phyloP scores from a whole-genome alignment of 2,329 filamentous ascomycete species.

The Onygenales sp. region DNA sequence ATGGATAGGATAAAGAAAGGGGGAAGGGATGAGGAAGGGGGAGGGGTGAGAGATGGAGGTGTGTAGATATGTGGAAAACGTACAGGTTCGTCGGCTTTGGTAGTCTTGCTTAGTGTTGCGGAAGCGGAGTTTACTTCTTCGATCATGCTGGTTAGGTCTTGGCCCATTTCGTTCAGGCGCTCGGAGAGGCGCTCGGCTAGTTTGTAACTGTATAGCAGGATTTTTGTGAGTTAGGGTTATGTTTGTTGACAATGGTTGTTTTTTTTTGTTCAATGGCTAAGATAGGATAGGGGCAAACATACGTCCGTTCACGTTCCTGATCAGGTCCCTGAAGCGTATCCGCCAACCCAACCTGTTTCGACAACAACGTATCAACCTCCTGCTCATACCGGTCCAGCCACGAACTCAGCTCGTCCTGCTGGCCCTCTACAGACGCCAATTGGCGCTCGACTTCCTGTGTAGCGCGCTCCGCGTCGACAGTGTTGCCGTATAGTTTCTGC shows the following conservation, averaged over 20 bases:
- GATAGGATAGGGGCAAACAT: slow-evolving; percentile 21
- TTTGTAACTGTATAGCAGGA: slow-evolving; percentile 53
- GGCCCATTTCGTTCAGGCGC: slow-evolving; percentile 84
- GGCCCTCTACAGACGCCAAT: slow-evolving; percentile 76
- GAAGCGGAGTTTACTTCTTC: slow-evolving; percentile 95
- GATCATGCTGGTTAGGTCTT: slow-evolving; percentile 90
- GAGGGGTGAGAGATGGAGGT: background rate
- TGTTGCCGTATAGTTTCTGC: slow-evolving; percentile 81
- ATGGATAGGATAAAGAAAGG: background rate
- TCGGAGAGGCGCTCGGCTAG: slow-evolving; percentile 87
- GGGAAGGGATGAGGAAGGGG: background rate
- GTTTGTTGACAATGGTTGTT: no score
- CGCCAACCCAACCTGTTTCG: slow-evolving; percentile 63
- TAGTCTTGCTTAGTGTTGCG: slow-evolving; percentile 78
- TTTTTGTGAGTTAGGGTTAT: background rate
- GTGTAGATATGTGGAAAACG: slow-evolving; percentile 28
- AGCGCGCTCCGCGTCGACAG: slow-evolving; percentile 86
- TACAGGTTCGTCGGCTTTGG: slow-evolving; percentile 80
- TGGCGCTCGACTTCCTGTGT: slow-evolving; percentile 92
- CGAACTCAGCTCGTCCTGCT: slow-evolving; percentile 79
- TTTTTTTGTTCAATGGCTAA: no score
- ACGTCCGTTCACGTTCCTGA: slow-evolving; percentile 90
- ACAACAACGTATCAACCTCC: slow-evolving; percentile 83
- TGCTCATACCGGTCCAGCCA: slow-evolving; percentile 88
- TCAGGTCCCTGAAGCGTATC: slow-evolving; percentile 79